Percentiles rank a stretch among this genome's conserved stretches.
These are phyloP conservation scores for Penicillium psychrosexuale DNA, from an alignment of 2,329 filamentous ascomycete genomes.

Conservation along the genomic window DNA sequence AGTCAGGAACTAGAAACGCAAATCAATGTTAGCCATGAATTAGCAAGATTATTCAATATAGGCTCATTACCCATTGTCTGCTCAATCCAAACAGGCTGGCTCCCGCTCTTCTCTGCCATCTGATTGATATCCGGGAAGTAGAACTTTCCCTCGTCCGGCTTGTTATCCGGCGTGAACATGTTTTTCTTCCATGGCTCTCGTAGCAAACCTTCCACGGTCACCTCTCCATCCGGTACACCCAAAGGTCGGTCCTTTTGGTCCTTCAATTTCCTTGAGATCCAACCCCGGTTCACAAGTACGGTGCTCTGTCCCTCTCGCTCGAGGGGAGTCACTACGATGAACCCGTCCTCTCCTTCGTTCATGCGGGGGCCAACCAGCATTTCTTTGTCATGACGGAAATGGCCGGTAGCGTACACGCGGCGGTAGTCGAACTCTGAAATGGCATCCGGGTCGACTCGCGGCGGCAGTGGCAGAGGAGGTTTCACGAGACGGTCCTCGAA, in stretches of 20 bases:
- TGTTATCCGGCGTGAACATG: conserved; percentile 90
- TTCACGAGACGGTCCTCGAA: conserved; percentile 89
- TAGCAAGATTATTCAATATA: not conserved
- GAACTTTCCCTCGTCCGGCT: conserved; percentile 77
- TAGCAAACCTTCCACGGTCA: conserved; percentile 79
- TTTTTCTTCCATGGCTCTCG: conserved; percentile 95
- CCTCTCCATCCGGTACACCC: conserved; percentile 65
- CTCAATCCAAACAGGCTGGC: conserved; percentile 90
- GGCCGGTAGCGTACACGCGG: conserved; percentile 71
- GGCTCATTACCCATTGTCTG: conserved; percentile 75
- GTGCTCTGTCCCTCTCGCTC: conserved; percentile 63
- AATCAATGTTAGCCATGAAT: conserved; percentile 14
- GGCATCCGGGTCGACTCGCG: conserved; percentile 74
- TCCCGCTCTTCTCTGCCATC: conserved; percentile 81
- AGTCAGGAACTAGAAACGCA: conserved; percentile 63
- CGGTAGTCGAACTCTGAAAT: conserved; percentile 90
- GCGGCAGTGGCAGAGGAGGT: conserved; percentile 79
- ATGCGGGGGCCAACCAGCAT: conserved; percentile 94
- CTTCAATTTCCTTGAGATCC: conserved; percentile 76
- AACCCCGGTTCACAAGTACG: conserved; percentile 84
- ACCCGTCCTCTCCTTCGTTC: conserved; percentile 85
- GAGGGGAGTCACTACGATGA: conserved; percentile 84
- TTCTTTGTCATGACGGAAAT: conserved; percentile 81
- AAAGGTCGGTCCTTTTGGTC: conserved; percentile 61
- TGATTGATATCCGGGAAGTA: conserved; percentile 92